phyloP scores from a whole-genome alignment of 2,329 filamentous ascomycete species.

The Alternaria solani region DNA sequence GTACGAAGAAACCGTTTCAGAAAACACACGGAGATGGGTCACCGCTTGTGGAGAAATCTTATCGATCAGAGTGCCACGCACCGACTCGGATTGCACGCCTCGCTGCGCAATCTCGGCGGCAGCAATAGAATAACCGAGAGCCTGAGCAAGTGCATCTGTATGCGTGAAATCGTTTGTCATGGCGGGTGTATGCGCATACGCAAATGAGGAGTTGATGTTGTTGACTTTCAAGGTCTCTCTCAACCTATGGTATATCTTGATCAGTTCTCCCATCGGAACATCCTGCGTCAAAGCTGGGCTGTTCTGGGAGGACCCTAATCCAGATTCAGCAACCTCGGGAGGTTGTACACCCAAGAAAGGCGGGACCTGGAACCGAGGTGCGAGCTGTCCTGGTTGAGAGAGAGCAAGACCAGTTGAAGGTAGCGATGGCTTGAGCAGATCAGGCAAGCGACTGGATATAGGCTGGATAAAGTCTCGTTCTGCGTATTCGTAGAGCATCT shows the following conservation, averaged over 20 bases:
- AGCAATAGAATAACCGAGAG: slow-evolving; percentile 84
- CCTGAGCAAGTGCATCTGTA: slow-evolving; percentile 67
- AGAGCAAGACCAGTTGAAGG: slow-evolving; percentile 26
- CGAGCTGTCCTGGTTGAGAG: slow-evolving; percentile 10
- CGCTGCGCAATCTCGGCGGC: slow-evolving; percentile 91
- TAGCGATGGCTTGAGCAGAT: slow-evolving; percentile 40
- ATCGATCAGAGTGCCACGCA: slow-evolving; percentile 77
- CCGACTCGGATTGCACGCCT: slow-evolving; percentile 74
- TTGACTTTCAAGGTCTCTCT: slow-evolving; percentile 64
- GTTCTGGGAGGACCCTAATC: slow-evolving; percentile 33
- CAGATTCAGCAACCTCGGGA: slow-evolving; percentile 35
- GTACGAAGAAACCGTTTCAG: slow-evolving; percentile 88
- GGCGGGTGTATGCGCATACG: slow-evolving; percentile 52
- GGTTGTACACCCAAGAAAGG: slow-evolving; percentile 38
- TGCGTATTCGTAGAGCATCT: slow-evolving; percentile 62
- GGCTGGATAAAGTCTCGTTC: slow-evolving; percentile 60
- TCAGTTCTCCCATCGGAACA: slow-evolving; percentile 56
- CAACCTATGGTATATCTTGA: slow-evolving; percentile 64
- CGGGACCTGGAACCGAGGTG: slow-evolving; percentile 42
- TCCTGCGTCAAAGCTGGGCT: slow-evolving; percentile 26
- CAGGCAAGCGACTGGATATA: slow-evolving; percentile 54
- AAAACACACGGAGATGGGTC: slow-evolving; percentile 85
- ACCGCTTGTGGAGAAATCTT: slow-evolving; percentile 84
- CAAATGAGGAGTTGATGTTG: slow-evolving; percentile 57
- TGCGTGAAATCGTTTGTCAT: slow-evolving; percentile 58